Evolutionary conservation across 2,329 filamentous ascomycete species (phyloP), one percentile per base, ranked within the genome.

Genomic region (Aureobasidium sp.): DNA sequence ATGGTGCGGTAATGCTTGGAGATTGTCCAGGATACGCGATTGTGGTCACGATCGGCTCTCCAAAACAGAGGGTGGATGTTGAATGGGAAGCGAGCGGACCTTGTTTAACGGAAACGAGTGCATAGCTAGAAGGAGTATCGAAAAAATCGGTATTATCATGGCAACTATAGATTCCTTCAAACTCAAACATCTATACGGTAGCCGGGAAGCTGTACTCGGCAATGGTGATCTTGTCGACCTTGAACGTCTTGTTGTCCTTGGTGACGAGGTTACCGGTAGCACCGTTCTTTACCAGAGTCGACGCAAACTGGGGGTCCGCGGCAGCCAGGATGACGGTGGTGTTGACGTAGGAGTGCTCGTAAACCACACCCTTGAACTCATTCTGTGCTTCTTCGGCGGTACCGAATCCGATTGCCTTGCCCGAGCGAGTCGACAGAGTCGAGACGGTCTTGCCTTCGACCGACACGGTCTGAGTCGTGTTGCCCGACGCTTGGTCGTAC

Each of bases 331-430:
- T 25, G 10, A 56, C 24, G 11, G 40, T 42, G 3, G 54, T 55
- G 37, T 56, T 56, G 32, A 52, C 41, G 17, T 49, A 56, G 2
- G 48, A 55, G 70, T 68, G 53, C 65, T 70, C 40, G 73, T 76
- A 3, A 71, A 75, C 58, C 16, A 60, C 57, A 39, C 65, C 68
- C 55, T 71, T 70, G 24, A 73, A 57, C 1, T 58, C 59, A 19
- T 73, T 67, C 58, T 73, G 71, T 2, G 69, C 71, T 58, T 73
- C 72, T 56, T 72, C 70, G 10, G 66, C 65, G 5, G 62, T 71
- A 16, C 58, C 53, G 25, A 49, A 56, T 34, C 70, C 70, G 41
- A 71, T 65, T 55, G 64, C 71, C 50, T 70, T 69, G 58, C 72
- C 60, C 56, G 47, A 35, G 49, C 64, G 70, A 42, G 74, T 76